These are phyloP conservation scores for Erucastrum elatum DNA, from an alignment of 345 rosid species.

Conservation along the genomic window DNA sequence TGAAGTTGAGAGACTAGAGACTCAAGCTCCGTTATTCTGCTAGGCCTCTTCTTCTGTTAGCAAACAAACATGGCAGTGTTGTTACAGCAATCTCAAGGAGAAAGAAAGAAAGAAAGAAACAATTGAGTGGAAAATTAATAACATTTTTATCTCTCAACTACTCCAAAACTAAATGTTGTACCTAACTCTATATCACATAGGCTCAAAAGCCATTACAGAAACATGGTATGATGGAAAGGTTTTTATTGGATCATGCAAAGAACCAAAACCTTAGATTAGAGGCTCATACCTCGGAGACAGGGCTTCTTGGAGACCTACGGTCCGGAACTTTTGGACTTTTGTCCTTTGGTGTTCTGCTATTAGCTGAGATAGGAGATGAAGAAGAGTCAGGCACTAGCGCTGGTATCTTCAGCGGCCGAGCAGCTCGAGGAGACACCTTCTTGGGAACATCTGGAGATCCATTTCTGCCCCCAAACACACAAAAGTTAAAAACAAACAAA, in stretches of 20 bases:
- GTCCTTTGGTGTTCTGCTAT: slow-evolving; percentile 64
- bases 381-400: slow-evolving; percentile 55
- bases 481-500: background rate
- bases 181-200: slow-evolving; percentile 32
- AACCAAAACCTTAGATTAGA: slow-evolving; percentile 10
- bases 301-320: slow-evolving; percentile 76
- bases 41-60: slow-evolving; percentile 80
- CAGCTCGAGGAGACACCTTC: slow-evolving; percentile 78
- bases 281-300: slow-evolving; percentile 67
- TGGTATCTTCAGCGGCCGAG: slow-evolving; percentile 62
- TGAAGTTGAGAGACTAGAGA: slow-evolving; percentile 65
- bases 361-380: slow-evolving; percentile 52
- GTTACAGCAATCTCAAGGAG: background rate
- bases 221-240: slow-evolving; percentile 21
- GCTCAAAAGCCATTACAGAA: slow-evolving; percentile 19
- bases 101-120: background rate
- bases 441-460: slow-evolving; percentile 66
- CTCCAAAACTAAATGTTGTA: slow-evolving; percentile 36
- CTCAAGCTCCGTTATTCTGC: slow-evolving; percentile 81
- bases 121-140: slow-evolving; percentile 6
- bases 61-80: slow-evolving; percentile 22
- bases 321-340: slow-evolving; percentile 74
- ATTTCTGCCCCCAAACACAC: slow-evolving; percentile 47
- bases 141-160: slow-evolving; percentile 36
- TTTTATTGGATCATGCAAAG: slow-evolving; percentile 35